These are phyloP conservation scores for Teunomyces kruisii DNA, from an alignment of 805 yeast species.

Conservation along the genomic window DNA sequence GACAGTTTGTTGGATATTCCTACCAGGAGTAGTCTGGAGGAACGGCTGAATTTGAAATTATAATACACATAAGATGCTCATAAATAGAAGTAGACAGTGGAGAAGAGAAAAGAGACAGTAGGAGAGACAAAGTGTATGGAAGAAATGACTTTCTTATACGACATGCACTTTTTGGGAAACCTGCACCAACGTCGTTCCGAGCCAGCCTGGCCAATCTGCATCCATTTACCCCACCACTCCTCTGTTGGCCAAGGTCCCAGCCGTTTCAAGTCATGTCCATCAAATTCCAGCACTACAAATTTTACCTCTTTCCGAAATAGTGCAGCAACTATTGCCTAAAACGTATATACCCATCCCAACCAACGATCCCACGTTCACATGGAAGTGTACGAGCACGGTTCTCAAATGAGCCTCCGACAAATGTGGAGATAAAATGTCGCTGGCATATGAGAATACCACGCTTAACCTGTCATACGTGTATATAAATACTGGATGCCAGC, in stretches of 20 bases:
- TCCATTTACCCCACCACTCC: no score
- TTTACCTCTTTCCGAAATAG: neutral
- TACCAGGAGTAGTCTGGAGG: conserved; percentile 33
- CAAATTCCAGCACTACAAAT: neutral
- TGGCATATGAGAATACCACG: neutral
- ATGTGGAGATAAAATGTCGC: conserved; percentile 4
- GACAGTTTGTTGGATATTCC: conserved; percentile 26
- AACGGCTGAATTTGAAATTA: conserved; percentile 34
- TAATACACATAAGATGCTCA: conserved; percentile 4
- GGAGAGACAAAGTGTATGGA: no score
- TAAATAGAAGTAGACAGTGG: neutral
- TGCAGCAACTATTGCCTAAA: neutral
- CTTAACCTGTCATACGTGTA: neutral
- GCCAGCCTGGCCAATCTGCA: no score
- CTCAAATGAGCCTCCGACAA: neutral
- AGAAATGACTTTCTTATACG: no score
- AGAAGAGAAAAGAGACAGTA: neutral
- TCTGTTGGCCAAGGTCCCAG: neutral
- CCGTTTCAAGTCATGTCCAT: neutral
- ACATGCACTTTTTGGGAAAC: no score
- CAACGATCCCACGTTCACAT: neutral
- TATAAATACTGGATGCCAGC: neutral
- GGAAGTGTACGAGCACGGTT: neutral
- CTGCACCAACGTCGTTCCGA: no score
- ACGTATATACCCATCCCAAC: neutral